These are phyloP conservation scores for Calocera cornea DNA, from an alignment of 768 basidiomycete genomes.

Conservation along the genomic window DNA sequence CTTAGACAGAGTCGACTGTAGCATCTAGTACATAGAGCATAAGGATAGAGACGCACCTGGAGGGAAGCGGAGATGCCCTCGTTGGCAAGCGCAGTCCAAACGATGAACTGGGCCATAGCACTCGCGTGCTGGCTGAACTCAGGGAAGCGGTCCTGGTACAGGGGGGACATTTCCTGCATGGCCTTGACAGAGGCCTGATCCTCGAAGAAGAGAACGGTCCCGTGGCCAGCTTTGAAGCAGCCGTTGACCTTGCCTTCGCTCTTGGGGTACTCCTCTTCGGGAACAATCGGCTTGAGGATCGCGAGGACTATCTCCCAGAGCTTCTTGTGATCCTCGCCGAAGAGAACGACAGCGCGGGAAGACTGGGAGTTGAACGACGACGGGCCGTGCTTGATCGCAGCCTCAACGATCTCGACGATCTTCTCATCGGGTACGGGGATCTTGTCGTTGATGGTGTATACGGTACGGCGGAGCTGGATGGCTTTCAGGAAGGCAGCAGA, in stretches of 20 bases:
- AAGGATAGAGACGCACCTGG: constrained; percentile 12
- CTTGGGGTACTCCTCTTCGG: constrained; percentile 10
- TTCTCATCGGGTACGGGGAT: constrained; percentile 20
- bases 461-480: constrained; percentile 22
- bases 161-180: constrained; percentile 13
- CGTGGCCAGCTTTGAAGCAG: constrained; percentile 20
- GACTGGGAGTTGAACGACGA: constrained; percentile 27
- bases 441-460: constrained; percentile 23
- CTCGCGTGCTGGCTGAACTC: constrained; percentile 21
- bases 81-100: constrained; percentile 24
- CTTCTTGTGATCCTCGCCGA: constrained; percentile 20
- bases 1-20: no score
- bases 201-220: constrained; percentile 27
- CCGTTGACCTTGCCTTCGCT: constrained; percentile 17
- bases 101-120: constrained; percentile 23
- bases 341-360: constrained; percentile 23
- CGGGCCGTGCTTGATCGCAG: constrained; percentile 24
- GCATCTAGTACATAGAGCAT: no score
- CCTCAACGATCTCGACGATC: constrained; percentile 22
- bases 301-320: constrained; percentile 20
- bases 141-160: constrained; percentile 17
- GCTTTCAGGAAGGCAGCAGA: constrained; percentile 19
- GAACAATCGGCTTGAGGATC: constrained; percentile 14
- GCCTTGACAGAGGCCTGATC: constrained; percentile 17
- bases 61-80: constrained; percentile 26